phyloP scores from a whole-genome alignment of 2,329 filamentous ascomycete species.

The Aciculosporium take region DNA sequence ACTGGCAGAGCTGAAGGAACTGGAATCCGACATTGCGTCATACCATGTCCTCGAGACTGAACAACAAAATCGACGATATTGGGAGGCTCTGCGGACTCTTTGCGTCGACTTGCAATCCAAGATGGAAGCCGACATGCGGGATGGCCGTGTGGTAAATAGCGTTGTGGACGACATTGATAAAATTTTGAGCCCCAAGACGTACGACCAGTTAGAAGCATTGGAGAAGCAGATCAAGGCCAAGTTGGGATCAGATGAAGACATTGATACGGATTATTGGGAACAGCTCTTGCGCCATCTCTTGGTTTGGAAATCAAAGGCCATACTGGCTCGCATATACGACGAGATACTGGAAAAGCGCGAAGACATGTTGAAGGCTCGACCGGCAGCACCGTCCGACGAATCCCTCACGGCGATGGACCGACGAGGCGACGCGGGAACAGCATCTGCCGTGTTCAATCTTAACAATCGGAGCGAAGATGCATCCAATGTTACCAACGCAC shows the following conservation, averaged over 20 bases:
- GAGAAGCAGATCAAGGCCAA: conserved; percentile 81
- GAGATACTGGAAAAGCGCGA: conserved; percentile 35
- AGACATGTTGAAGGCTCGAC: conserved; percentile 2
- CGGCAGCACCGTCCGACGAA: conserved; percentile 4
- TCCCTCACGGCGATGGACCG: neutral
- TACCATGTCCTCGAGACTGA: conserved; percentile 74
- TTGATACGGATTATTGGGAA: conserved; percentile 97
- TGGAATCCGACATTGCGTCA: conserved; percentile 69
- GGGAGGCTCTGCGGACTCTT: conserved; percentile 78
- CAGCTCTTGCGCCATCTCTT: conserved; percentile 72
- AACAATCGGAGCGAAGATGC: conserved; percentile 53
- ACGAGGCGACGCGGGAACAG: neutral
- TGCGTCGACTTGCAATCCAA: conserved; percentile 63
- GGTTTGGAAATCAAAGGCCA: conserved; percentile 85
- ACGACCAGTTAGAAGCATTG: conserved; percentile 72
- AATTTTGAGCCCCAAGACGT: conserved; percentile 70
- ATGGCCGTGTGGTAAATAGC: conserved; percentile 64
- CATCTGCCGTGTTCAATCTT: neutral
- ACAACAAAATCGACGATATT: conserved; percentile 68
- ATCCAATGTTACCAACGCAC: conserved; percentile 71
- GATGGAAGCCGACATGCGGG: conserved; percentile 42
- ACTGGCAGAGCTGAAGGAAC: conserved; percentile 51
- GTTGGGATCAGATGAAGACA: conserved; percentile 73
- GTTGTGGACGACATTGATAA: conserved; percentile 81
- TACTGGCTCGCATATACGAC: conserved; percentile 63